Conservation (phyloP, 371 early-diverging fungal genomes). For the Apophysomyces variabilis region DNA sequence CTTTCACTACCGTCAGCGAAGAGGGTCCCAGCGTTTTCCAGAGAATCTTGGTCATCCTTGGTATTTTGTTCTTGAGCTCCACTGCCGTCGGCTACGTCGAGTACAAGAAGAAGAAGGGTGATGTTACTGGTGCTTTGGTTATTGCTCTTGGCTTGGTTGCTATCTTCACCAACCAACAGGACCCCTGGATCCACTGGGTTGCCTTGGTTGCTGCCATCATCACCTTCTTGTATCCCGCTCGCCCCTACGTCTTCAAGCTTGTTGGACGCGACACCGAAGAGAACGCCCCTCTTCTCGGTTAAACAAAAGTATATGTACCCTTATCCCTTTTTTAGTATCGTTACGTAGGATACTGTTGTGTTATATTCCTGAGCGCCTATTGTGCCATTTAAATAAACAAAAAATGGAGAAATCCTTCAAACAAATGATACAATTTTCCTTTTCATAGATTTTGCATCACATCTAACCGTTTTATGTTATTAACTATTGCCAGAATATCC, state of each 20-base stretch:
- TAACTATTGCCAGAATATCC: too few species aligned
- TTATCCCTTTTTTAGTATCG: background rate
- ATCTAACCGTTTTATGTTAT: too few species aligned
- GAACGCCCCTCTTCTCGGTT: slow-evolving; percentile 46
- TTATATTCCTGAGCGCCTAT: slow-evolving; percentile 2
- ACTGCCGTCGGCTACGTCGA: slow-evolving; percentile 71
- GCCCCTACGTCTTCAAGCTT: slow-evolving; percentile 42
- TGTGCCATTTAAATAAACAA: background rate
- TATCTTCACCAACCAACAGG: slow-evolving; percentile 41
- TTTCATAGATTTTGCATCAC: too few species aligned
- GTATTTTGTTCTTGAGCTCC: slow-evolving; percentile 57
- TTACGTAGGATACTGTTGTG: background rate
- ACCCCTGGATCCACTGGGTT: slow-evolving; percentile 34
- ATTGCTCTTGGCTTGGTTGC: slow-evolving; percentile 57
- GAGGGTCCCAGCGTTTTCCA: slow-evolving; percentile 50
- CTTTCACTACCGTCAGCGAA: slow-evolving; percentile 50
- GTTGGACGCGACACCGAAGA: slow-evolving; percentile 31
- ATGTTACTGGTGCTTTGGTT: slow-evolving; percentile 62
- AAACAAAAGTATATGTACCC: slow-evolving; percentile 17
- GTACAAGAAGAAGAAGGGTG: slow-evolving; percentile 61
- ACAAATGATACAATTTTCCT: too few species aligned
- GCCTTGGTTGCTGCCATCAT: slow-evolving; percentile 48
- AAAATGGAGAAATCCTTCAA: background rate
- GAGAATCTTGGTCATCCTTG: slow-evolving; percentile 53
- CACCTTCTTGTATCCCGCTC: slow-evolving; percentile 44